Base-by-base conservation (phyloP, 495 filamentous ascomycete genomes). In the Aspergillus leporis region DNA sequence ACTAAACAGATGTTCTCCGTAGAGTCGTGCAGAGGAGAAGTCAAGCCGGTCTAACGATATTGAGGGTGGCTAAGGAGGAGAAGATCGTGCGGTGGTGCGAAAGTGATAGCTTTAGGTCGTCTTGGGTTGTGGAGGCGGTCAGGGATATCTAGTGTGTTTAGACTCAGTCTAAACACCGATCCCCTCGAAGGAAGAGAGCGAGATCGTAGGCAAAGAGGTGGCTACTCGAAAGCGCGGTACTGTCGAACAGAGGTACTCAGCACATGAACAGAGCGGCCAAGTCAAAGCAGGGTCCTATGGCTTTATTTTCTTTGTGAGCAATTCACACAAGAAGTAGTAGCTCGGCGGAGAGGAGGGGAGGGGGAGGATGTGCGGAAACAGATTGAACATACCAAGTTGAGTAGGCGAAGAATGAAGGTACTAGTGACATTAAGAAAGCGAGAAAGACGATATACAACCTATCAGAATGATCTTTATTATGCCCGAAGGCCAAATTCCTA, bases 111-210 rank as follows among this genome's bases (percentile, higher is more conserved):
- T 41, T 41, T 5, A 2, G 38, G 38, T 10, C 18, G 41, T 61
- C 34, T 38, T 57, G 61, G 41, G 53, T 59, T 55, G 52, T 58
- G 59, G 63, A 65, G 63, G 63, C 63, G 63, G 63, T 65, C 63
- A 65, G 55, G 59, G 58, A 47, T 47, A 47, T 47, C 43, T 56
- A 56, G 58, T 63, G 41, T 59, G 56, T 63, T 58, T 56, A 46
- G 53, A 56, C 49, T 57, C 21, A 18, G n/a, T n/a, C n/a, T n/a
- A 19, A 49, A 48, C 52, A 56, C 59, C 59, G 54, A 56, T 54
- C 40, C 43, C 59, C 47, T 36, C 58, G 36, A 34, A 34, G 52
- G 51, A 31, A 43, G 30, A 19, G 18, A 36, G 45, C 34, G 34
- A 43, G 48, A 58, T 14, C 47, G 47, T 21, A 18, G 38, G 10